Conservation (phyloP, 192 early-diverging fungal genomes). For the Coemansia javaensis region DNA sequence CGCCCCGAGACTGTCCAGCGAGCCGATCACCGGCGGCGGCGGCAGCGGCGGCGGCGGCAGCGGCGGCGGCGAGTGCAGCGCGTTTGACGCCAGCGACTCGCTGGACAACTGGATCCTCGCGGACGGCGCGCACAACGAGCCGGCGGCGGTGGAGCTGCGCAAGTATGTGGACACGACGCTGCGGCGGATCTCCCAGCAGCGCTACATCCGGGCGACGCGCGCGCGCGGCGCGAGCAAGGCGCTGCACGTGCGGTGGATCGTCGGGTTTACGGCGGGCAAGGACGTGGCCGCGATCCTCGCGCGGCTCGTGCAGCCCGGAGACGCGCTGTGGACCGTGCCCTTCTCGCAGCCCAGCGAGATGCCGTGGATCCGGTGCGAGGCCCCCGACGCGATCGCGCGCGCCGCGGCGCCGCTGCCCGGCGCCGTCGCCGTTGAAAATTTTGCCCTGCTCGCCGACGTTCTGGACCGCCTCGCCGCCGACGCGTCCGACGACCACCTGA, state of each 20-base stretch:
- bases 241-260: slow-evolving; percentile 64
- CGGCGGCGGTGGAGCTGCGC: slow-evolving; percentile 62
- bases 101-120: slow-evolving; percentile 58
- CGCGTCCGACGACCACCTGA: slow-evolving; percentile 36
- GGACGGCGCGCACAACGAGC: slow-evolving; percentile 89
- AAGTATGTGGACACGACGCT: slow-evolving; percentile 59
- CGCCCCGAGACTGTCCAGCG: not conserved
- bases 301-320: slow-evolving; percentile 53
- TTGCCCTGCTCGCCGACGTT: slow-evolving; percentile 37
- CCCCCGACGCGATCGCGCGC: slow-evolving; percentile 49
- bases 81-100: slow-evolving; percentile 5
- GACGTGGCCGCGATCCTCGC: slow-evolving; percentile 57
- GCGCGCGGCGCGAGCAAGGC: not conserved
- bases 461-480: slow-evolving; percentile 25
- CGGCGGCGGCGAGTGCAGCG: slow-evolving; percentile 2
- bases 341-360: slow-evolving; percentile 79
- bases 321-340: slow-evolving; percentile 61
- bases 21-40: not conserved
- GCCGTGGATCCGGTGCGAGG: slow-evolving; percentile 74
- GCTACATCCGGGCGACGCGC: slow-evolving; percentile 19
- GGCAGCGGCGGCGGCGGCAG: slow-evolving; percentile 3
- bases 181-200: slow-evolving; percentile 25
- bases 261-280: slow-evolving; percentile 72
- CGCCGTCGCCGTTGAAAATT: slow-evolving; percentile 9
- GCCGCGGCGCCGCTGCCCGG: slow-evolving; percentile 1